Evolutionary conservation across 2,329 filamentous ascomycete genomes (phyloP), one percentile per base, ranked within the genome.

Genomic region (Chalara sp.): DNA sequence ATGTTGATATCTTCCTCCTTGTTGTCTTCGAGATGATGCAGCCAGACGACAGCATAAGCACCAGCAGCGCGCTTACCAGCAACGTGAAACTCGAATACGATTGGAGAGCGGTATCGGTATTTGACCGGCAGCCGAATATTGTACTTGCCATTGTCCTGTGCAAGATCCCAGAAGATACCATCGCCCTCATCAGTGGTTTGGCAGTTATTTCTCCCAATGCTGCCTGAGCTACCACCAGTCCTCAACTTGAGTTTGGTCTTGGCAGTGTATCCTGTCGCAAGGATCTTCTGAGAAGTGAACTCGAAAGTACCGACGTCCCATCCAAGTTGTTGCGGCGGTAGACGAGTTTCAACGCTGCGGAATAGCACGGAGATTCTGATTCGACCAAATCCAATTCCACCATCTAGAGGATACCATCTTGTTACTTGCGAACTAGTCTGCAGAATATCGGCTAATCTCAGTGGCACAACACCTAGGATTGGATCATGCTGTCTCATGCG

Each of bases 261-360:
- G 5, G 81, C 78, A 1, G 75, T 72, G 61, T 86, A 90, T 45
- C 76, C 76, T 11, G 76, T 70, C 0, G 86, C 81, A 0, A 78
- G 76, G 44, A 97, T 83, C 12, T 75, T 77, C 46, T 89, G 77
- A 0, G 85, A 89, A 0, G 79, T 71, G 65, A 97, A 95, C 63
- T 96, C 86, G 63, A 97, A 96, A 0, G 92, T 96, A 35, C 93
- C 93, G 42, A 97, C 88, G 54, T 96, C 89, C 88, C 92, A 97
- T 7, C 92, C 90, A 5, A 96, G 78, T 68, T 96, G 86, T 40
- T 83, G 73, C 0, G 87, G 87, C n/a, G 91, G 91, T 1, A 97
- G 75, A 44, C 83, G 83, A 48, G 92, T 86, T 67, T 96, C 91
- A 42, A 96, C 81, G 31, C 88, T 91, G 31, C 92, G 84, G 79